Evolutionary conservation across 768 basidiomycete species (phyloP).

Genomic region (Lentinula sp.): DNA sequence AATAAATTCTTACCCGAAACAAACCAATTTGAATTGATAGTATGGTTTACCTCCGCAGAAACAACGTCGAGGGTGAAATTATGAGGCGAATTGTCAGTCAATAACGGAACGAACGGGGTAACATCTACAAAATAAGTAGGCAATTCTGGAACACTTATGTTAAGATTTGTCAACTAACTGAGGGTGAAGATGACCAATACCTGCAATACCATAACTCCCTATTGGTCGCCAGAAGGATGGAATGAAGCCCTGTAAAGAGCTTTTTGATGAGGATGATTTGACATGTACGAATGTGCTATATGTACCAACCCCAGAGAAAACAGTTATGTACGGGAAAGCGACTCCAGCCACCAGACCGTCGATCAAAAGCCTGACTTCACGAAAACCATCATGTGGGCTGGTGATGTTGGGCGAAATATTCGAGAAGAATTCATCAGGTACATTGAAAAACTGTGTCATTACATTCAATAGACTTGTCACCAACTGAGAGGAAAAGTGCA

Average conservation of each 20-base stretch:
- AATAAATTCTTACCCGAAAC: slow-evolving; percentile 42
- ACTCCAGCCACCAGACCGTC: slow-evolving; percentile 42
- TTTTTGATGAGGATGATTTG: not conserved
- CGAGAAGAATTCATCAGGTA: not conserved
- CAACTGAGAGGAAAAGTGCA: slow-evolving; percentile 9
- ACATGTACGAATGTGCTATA: not conserved
- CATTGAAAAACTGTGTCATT: not conserved
- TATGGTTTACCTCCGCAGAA: slow-evolving; percentile 55
- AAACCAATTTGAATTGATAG: slow-evolving; percentile 74
- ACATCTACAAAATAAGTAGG: slow-evolving; percentile 76
- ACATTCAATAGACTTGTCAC: slow-evolving; percentile 28
- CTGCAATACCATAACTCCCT: slow-evolving; percentile 1
- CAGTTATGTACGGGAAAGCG: slow-evolving; percentile 48
- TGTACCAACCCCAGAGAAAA: slow-evolving; percentile 58
- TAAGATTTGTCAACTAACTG: not conserved
- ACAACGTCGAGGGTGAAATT: slow-evolving; percentile 67
- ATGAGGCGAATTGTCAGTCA: slow-evolving; percentile 66
- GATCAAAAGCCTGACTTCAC: slow-evolving; percentile 41
- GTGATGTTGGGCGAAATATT: slow-evolving; percentile 8
- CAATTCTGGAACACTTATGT: slow-evolving; percentile 48
- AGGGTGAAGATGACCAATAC: slow-evolving; percentile 22
- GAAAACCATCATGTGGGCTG: slow-evolving; percentile 41
- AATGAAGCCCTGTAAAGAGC: slow-evolving; percentile 33
- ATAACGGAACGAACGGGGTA: slow-evolving; percentile 68
- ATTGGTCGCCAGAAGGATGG: slow-evolving; percentile 64